Evolutionary conservation across 2,329 filamentous ascomycete genomes (phyloP).

Genomic region (Apiospora sp.): DNA sequence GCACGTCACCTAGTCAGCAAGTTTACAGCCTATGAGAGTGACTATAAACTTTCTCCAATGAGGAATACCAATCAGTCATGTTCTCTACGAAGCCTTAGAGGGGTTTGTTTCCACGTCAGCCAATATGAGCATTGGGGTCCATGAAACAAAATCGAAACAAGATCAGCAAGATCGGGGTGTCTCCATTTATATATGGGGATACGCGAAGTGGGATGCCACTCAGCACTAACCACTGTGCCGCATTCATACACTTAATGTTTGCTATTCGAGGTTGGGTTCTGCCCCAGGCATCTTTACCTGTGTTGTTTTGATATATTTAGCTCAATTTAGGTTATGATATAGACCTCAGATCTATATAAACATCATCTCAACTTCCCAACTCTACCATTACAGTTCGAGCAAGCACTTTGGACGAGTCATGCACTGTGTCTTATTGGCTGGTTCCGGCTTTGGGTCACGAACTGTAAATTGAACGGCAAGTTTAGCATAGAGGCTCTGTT

Average conservation of each 20-base stretch:
- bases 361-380: neutral
- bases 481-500: neutral
- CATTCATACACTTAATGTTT: neutral
- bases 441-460: neutral
- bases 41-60: neutral
- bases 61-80: neutral
- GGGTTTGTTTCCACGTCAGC: neutral
- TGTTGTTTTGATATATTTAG: neutral
- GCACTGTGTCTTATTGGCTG: neutral
- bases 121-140: neutral
- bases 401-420: neutral
- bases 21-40: neutral
- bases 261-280: neutral
- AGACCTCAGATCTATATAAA: neutral
- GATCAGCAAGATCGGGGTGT: neutral
- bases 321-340: neutral
- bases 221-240: neutral
- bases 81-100: neutral
- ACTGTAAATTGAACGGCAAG: neutral
- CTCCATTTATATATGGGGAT: neutral
- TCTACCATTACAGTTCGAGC: neutral
- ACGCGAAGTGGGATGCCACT: neutral
- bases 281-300: neutral
- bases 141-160: constrained; percentile 13
- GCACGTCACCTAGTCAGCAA: neutral